These are phyloP conservation scores for Purpureocillium takamizusanense DNA, from an alignment of 2,329 filamentous ascomycete species.

Conservation along the genomic window DNA sequence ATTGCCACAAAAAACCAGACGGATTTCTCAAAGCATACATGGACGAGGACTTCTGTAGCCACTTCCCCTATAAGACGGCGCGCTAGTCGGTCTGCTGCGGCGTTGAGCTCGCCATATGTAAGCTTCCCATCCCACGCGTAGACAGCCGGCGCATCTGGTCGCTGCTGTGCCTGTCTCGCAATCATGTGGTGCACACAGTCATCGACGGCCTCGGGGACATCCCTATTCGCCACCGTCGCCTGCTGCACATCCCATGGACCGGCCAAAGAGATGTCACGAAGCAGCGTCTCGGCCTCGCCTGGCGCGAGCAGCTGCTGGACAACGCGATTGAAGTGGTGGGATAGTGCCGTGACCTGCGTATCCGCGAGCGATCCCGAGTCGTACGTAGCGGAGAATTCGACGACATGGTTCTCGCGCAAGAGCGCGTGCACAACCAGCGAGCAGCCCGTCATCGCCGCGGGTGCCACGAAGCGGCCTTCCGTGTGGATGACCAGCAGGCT, in stretches of 20 bases:
- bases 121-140: constrained; percentile 34
- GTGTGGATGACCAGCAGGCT: constrained; percentile 3
- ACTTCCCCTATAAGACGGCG: constrained; percentile 13
- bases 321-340: background rate
- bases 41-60: constrained; percentile 14
- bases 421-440: too few species aligned
- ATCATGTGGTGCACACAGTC: background rate
- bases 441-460: background rate
- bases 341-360: background rate
- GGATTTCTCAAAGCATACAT: constrained; percentile 28
- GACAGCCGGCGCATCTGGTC: constrained; percentile 25
- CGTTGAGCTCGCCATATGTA: constrained; percentile 29
- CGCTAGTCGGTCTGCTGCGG: constrained; percentile 26
- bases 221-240: background rate
- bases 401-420: too few species aligned
- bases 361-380: background rate
- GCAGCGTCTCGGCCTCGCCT: background rate
- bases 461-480: background rate
- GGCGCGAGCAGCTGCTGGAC: background rate
- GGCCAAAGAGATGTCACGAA: background rate
- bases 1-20: constrained; percentile 22
- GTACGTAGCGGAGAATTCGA: background rate
- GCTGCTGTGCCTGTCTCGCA: constrained; percentile 18
- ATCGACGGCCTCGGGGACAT: background rate
- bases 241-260: background rate